These are phyloP conservation scores for Colletotrichum australisinense DNA, from an alignment of 2,329 filamentous ascomycete species.

Conservation along the genomic window DNA sequence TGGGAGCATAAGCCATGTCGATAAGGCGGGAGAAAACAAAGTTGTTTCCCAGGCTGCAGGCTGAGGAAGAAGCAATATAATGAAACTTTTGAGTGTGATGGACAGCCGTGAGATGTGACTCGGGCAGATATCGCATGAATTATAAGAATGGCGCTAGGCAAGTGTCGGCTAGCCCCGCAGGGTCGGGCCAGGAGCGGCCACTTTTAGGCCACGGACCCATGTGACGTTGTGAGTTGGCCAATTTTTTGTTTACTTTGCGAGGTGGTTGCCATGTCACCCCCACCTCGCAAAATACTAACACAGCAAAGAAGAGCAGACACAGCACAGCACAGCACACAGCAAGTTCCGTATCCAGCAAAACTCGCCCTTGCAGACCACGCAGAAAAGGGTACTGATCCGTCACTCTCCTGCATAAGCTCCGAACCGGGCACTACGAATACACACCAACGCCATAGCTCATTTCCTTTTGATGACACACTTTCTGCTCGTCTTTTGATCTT, in stretches of 20 bases:
- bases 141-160: conserved; percentile 17
- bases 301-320: neutral
- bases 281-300: conserved; percentile 31
- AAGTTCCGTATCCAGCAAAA: neutral
- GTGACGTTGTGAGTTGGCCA: conserved; percentile 31
- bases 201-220: neutral
- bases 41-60: conserved; percentile 26
- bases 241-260: conserved; percentile 37
- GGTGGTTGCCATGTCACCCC: conserved; percentile 37
- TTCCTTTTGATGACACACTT: conserved; percentile 8
- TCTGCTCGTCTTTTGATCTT: neutral
- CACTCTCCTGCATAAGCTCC: conserved; percentile 28
- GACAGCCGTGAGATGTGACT: conserved; percentile 14
- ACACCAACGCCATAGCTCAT: neutral
- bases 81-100: conserved; percentile 21
- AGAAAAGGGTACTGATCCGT: conserved; percentile 33
- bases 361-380: conserved; percentile 27
- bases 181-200: conserved; percentile 8
- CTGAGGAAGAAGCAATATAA: conserved; percentile 11
- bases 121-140: conserved; percentile 28
- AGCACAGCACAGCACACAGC: neutral
- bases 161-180: conserved; percentile 21
- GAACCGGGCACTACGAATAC: neutral
- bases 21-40: neutral
- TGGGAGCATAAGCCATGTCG: conserved; percentile 49